Percentiles rank a stretch among this genome's conserved stretches.
phyloP scores from a whole-genome alignment of 2,329 filamentous ascomycete genomes.

The Zasmidium citrigriseum region DNA sequence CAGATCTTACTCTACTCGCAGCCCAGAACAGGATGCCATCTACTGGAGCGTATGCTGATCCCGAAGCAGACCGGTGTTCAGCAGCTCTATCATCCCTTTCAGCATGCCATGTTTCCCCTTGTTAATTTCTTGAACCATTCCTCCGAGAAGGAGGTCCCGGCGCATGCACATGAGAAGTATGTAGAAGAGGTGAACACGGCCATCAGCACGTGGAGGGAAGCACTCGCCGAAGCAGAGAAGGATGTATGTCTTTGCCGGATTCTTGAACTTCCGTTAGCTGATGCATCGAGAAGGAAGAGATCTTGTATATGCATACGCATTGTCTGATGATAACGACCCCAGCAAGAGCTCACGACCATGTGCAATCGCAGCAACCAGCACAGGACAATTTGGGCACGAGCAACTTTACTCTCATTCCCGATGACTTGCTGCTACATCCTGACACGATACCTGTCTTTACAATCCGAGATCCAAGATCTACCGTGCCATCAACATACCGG shows the following conservation, averaged over 20 bases:
- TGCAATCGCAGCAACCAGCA: neutral
- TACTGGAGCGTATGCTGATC: constrained; percentile 6
- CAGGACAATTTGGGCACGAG: neutral
- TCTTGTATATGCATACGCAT: constrained; percentile 1
- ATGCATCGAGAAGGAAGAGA: neutral
- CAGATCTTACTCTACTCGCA: constrained; percentile 6
- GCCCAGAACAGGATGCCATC: constrained; percentile 3
- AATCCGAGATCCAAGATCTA: constrained; percentile 38
- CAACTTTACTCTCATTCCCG: constrained; percentile 36
- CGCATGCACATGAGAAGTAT: neutral
- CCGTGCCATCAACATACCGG: constrained; percentile 42
- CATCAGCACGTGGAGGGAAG: neutral
- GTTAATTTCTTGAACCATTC: neutral
- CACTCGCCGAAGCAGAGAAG: neutral
- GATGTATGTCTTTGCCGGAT: neutral
- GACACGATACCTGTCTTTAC: constrained; percentile 27
- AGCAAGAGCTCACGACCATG: neutral
- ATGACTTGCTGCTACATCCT: constrained; percentile 36
- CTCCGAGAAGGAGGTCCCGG: neutral
- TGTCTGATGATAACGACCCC: neutral
- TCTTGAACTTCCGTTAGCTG: neutral
- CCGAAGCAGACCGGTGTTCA: neutral
- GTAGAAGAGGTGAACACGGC: neutral
- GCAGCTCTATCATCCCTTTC: neutral
- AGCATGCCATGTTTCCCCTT: neutral